Evolutionary conservation across 495 filamentous ascomycete species (phyloP), one percentile per base, ranked within the genome.

Genomic region (Penicillium waksmanii): DNA sequence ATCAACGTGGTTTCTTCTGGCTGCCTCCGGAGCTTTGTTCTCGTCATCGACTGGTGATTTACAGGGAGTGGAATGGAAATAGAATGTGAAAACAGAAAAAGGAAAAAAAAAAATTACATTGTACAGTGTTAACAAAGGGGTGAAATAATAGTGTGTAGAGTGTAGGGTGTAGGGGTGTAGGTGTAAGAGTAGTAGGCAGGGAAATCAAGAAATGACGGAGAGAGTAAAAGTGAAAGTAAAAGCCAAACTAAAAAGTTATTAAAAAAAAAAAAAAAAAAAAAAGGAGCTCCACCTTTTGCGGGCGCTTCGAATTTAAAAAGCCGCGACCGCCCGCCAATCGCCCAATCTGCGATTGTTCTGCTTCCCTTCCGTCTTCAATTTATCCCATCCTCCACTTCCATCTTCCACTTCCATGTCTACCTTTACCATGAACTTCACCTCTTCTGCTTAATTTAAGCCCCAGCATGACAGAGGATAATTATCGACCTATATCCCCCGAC

Each of bases 31-130:
- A 67, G 66, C 69, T 63, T 64, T 67, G 69, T 59, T 72, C 72
- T 81, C 78, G 71, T 81, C 78, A 81, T 75, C 48, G 60, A 68
- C 58, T 50, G 21, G 21, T 21, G 56, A 43, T 43, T 27, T 63
- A 54, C n/a, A 38, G 25, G 35, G 53, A 35, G 57, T 53, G 46
- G 19, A 40, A 23, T n/a, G 42, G n/a, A 18, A 18, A 12, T 19
- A 27, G 40, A 54, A 58, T 3, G 21, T 21, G 40, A 49, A 47
- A 34, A n/a, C 3, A 34, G 31, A 48, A 58, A 57, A 57, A 66
- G 62, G 67, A 66, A 64, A 47, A 54, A 51, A 48, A 64, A 65
- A 56, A 57, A 66, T 51, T 62, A 55, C 13, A 48, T 17, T 55
- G 19, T 25, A 27, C 11, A 57, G 17, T 40, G 25, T 27, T 27